A percentile compares a stretch with the other conserved stretches of the same genome.
Conservation (phyloP, 768 basidiomycete species). For the Suillus bovinus region DNA sequence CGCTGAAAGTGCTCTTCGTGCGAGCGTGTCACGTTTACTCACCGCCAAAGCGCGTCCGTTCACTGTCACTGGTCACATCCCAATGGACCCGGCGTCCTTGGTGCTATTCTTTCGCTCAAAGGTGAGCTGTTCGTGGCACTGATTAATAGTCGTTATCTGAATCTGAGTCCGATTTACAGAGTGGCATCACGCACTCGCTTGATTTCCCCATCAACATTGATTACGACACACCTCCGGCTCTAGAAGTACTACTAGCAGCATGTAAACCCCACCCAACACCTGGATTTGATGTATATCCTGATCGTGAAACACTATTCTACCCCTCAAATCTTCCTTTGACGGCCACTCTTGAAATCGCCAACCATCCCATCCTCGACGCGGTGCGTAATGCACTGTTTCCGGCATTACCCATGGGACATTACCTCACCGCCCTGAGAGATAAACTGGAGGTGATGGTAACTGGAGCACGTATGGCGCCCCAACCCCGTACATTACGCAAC, state of each 20-base stretch:
- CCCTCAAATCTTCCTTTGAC: conserved; percentile 73
- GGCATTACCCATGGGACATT: conserved; percentile 62
- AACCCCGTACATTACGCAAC: conserved; percentile 51
- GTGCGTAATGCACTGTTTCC: conserved; percentile 75
- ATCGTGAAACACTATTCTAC: conserved; percentile 69
- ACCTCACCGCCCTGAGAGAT: conserved; percentile 67
- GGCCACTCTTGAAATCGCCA: conserved; percentile 75
- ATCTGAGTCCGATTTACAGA: conserved; percentile 40
- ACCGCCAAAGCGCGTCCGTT: conserved; percentile 62
- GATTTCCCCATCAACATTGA: conserved; percentile 82
- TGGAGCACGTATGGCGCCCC: conserved; percentile 59
- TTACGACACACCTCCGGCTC: conserved; percentile 71
- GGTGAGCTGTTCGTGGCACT: conserved; percentile 40
- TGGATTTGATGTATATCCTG: conserved; percentile 50
- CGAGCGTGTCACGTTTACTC: conserved; percentile 56
- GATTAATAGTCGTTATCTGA: conserved; percentile 2
- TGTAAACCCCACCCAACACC: conserved; percentile 66
- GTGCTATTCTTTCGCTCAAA: conserved; percentile 80
- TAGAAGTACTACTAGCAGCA: conserved; percentile 75
- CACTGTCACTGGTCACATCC: conserved; percentile 66
- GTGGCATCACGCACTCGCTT: conserved; percentile 75
- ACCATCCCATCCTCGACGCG: conserved; percentile 80
- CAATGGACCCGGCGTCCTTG: conserved; percentile 65
- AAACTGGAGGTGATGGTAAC: conserved; percentile 66
- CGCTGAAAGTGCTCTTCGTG: conserved; percentile 53